phyloP scores from a whole-genome alignment of 2,329 filamentous ascomycete genomes.

The Sporothrix dimorphospora region DNA sequence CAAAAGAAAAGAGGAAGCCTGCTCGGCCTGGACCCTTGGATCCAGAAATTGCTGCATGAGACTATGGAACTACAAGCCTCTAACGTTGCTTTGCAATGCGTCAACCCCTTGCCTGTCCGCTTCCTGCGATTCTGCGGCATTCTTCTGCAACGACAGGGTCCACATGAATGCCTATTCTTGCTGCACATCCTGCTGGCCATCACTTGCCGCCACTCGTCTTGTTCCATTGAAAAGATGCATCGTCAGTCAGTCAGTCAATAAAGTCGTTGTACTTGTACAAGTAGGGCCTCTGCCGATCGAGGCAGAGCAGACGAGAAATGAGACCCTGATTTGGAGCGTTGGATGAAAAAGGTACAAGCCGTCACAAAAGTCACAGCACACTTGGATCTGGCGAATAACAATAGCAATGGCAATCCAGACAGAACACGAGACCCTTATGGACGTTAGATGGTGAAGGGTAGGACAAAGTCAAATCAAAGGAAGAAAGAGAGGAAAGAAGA shows the following conservation, averaged over 20 bases:
- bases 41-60: background rate
- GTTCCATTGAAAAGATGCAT: background rate
- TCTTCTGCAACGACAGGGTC: too few species aligned
- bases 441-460: background rate
- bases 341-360: background rate
- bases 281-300: background rate
- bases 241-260: background rate
- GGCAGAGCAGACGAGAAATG: background rate
- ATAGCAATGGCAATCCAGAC: too few species aligned
- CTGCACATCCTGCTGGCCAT: background rate
- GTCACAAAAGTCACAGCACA: background rate
- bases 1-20: background rate
- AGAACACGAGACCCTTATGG: background rate
- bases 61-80: background rate
- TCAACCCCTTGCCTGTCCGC: background rate
- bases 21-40: background rate
- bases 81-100: slow-evolving; percentile 1
- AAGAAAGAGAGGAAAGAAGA: background rate
- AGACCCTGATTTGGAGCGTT: background rate
- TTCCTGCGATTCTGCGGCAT: too few species aligned
- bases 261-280: too few species aligned
- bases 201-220: background rate
- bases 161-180: background rate
- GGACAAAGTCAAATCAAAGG: too few species aligned
- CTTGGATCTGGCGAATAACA: background rate